Evolutionary conservation across 2,329 filamentous ascomycete species (phyloP), one percentile per base, ranked within the genome.

Genomic region (Myriangium duriaei): DNA sequence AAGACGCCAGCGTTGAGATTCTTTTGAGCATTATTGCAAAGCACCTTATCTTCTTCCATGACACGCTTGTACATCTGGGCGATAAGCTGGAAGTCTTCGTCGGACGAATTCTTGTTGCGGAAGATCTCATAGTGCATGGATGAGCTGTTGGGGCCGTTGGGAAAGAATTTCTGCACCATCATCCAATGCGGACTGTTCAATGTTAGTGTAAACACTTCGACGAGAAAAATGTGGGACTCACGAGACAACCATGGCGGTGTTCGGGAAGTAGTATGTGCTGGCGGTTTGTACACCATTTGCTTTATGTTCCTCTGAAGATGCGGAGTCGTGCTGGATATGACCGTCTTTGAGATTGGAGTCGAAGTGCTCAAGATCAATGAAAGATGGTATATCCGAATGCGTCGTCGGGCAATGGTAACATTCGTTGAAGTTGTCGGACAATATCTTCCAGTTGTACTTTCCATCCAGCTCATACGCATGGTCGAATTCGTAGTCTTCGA

Each of bases 371-470:
- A 75, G 63, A 42, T 74, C 68, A 32, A 71, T 63, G 28, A 75
- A 63, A 28, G 60, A 58, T 3, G 70, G 62, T 18, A 75, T 66
- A 37, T 71, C 67, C 2, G 72, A 69, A 45, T 76, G 71, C 2
- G 69, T 66, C 2, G 66, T 68, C 41, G 67, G 65, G 59, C 71
- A 75, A 57, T 76, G 72, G 47, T 76, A 77, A 49, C 72, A 76
- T 51, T 74, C 73, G 51, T 79, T 79, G 61, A 75, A 79, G 58
- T 78, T 76, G 50, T 78, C 74, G 11, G 67, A 66, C 19, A 74
- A 53, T 15, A 69, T 67, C 57, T 76, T 76, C 72, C 72, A 76
- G 58, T 75, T 75, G 51, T 67, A 72, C 19, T 66, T 62, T 0
- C 66, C 67, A 34, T 71, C 64, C 64, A 72, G 67, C 46, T 72